Base-by-base conservation (phyloP, 2,329 filamentous ascomycete genomes). In the Fusarium metavorans region DNA sequence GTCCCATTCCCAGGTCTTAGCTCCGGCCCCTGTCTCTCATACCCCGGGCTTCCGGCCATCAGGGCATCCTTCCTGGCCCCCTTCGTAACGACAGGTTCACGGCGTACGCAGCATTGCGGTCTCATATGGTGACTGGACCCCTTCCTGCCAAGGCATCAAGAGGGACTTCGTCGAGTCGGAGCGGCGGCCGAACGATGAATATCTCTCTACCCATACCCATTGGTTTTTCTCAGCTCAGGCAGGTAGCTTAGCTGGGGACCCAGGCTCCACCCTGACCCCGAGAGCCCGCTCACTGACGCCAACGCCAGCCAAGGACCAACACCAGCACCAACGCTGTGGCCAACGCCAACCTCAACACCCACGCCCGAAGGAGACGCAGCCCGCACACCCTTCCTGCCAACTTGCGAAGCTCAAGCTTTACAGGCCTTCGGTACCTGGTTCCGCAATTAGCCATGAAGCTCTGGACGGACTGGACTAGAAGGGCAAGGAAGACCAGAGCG, bases 201-300 rank as follows among this genome's bases (percentile, higher is more conserved):
- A 57, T 54, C 45, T 32, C 59, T 63, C 48, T 52, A 64, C 50
- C 43, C 52, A 57, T 56, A 69, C 41, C 43, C 56, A 41, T 63
- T 74, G 68, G 61, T 56, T 64, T 62, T 43, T 45, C 65, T 67
- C 64, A 52, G 35, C 37, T 43, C 37, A 32, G 57, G 27, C 57
- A 62, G 30, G 37, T 30, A 70, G 61, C 66, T 73, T 30, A 70
- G 61, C 66, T 73, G 41, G 67, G 62, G 68, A 70, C 54, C 59
- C 48, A 25, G 48, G 66, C 67, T 69, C 61, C 70, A 69, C 65
- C 56, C 39, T 63, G 66, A 61, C 52, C 52, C 50, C 48, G 65
- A 69, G 63, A 74, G 66, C 71, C 72, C 63, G 59, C 71, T 66
- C 74, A 32, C 58, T 67, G 63, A 70, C 70, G 61, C 70, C 68